phyloP scores from a whole-genome alignment of 306 rosid species.

The Rubus idaeus region DNA sequence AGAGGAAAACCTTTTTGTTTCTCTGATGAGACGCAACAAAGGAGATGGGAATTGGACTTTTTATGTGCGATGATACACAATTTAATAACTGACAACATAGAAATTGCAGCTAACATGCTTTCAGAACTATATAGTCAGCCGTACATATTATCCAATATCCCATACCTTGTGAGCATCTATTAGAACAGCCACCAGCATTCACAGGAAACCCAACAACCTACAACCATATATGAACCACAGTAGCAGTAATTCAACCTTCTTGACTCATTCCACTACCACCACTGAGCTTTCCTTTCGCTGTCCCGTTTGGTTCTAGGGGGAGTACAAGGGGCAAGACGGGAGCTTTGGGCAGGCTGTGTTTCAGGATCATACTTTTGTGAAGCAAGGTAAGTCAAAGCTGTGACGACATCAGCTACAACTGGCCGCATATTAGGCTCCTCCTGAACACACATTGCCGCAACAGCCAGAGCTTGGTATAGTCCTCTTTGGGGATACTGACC shows the following conservation, averaged over 20 bases:
- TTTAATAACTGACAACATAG: neutral
- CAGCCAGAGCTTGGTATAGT: conserved; percentile 80
- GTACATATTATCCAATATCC: neutral
- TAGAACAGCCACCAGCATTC: conserved; percentile 5
- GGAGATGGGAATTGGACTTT: conserved; percentile 23
- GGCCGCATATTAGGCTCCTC: conserved; percentile 89
- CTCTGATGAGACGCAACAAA: conserved; percentile 4
- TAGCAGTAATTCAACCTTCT: conserved; percentile 22
- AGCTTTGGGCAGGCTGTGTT: conserved; percentile 49
- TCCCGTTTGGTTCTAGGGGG: conserved; percentile 67
- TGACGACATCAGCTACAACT: conserved; percentile 87
- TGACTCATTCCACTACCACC: conserved; percentile 36
- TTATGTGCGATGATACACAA: conserved; percentile 12
- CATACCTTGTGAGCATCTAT: neutral
- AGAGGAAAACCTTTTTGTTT: neutral
- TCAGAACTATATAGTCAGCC: conserved; percentile 14
- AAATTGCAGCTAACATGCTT: conserved; percentile 6
- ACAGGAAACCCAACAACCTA: conserved; percentile 7
- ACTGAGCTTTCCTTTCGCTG: conserved; percentile 36
- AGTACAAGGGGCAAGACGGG: conserved; percentile 56
- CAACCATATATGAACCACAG: neutral
- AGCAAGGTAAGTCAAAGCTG: conserved; percentile 87
- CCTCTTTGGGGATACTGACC: conserved; percentile 92
- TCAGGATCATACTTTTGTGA: conserved; percentile 57
- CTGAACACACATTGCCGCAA: conserved; percentile 91